Percentiles rank a stretch among this genome's conserved stretches.
Conservation (phyloP, 345 rosid species). For the Eucalyptus regnans region DNA sequence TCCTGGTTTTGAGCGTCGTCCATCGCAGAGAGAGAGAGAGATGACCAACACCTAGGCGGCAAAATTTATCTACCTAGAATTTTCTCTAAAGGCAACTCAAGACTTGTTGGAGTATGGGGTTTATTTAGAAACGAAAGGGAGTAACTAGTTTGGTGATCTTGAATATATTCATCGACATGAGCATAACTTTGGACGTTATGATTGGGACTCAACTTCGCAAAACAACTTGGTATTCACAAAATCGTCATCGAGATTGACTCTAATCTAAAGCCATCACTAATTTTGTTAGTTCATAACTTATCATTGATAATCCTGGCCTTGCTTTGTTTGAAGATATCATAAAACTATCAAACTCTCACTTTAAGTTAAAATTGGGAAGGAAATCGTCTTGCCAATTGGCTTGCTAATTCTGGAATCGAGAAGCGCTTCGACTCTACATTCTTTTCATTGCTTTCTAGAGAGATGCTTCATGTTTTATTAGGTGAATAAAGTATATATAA, state of each 20-base stretch:
- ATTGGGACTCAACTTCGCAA: background rate
- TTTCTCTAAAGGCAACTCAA: background rate
- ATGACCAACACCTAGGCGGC: too few species aligned
- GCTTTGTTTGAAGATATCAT: background rate
- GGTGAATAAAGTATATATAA: background rate
- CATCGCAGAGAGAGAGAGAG: too few species aligned
- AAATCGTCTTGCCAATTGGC: background rate
- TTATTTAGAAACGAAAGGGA: background rate
- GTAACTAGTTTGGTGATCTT: background rate
- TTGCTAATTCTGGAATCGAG: background rate
- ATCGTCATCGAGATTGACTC: background rate
- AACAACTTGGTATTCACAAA: background rate
- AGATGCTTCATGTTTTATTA: background rate
- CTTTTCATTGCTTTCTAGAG: background rate
- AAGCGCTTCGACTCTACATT: background rate
- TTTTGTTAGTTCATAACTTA: background rate
- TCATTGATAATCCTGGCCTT: background rate
- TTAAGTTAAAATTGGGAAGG: background rate
- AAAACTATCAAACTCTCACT: background rate
- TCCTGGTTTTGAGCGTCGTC: too few species aligned
- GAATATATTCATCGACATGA: background rate
- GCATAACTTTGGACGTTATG: background rate
- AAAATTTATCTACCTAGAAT: too few species aligned
- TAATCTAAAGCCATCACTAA: background rate
- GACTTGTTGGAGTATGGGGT: background rate